These are phyloP conservation scores for Adansonia rubrostipa DNA, from an alignment of 441 rosid species.

Conservation along the genomic window DNA sequence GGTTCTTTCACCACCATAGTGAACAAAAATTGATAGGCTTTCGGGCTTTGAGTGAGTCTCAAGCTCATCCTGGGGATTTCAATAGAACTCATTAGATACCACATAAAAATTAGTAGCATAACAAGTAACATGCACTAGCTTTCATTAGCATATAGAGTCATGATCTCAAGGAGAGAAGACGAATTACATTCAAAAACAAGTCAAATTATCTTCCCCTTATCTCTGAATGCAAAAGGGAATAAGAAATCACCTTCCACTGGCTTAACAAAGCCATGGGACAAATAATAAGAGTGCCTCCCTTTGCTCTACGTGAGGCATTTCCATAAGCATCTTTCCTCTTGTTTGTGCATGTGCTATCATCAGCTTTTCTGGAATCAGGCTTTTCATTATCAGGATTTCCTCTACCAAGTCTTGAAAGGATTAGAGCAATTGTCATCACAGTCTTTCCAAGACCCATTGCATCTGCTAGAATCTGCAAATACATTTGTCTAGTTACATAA, in stretches of 20 bases:
- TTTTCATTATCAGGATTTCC: constrained; percentile 40
- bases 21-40: constrained; percentile 56
- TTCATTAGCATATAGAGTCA: background rate
- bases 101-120: background rate
- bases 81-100: constrained; percentile 13
- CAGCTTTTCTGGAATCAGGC: background rate
- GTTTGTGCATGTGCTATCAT: constrained; percentile 29
- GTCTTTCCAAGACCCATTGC: constrained; percentile 87
- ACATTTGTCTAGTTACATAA: background rate
- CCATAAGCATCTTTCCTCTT: constrained; percentile 32
- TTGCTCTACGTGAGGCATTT: constrained; percentile 37
- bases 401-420: constrained; percentile 60
- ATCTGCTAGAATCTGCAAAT: constrained; percentile 70
- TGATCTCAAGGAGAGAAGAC: background rate
- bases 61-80: constrained; percentile 60
- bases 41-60: constrained; percentile 64
- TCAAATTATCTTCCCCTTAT: background rate
- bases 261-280: constrained; percentile 79
- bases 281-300: constrained; percentile 74
- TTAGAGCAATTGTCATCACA: constrained; percentile 74
- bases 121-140: background rate
- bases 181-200: background rate
- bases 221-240: constrained; percentile 1
- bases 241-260: constrained; percentile 66
- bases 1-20: constrained; percentile 69